Percentiles rank a stretch among this genome's conserved stretches.
Conservation (phyloP, 2,329 filamentous ascomycete genomes). For the Phoma herbarum region DNA sequence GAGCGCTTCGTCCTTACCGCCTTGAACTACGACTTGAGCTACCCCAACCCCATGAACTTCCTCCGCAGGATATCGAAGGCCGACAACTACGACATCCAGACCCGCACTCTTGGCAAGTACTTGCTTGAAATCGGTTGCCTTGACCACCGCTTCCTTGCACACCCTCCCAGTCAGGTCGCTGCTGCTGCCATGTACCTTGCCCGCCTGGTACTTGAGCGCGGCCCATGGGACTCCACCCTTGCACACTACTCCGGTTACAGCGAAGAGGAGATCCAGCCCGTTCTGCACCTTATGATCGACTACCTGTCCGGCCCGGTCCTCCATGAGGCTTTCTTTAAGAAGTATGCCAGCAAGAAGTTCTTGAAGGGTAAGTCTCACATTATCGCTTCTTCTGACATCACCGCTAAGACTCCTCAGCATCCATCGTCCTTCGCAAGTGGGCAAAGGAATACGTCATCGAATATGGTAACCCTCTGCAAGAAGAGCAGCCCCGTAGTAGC, state of each 20-base stretch:
- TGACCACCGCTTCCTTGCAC: conserved; percentile 91
- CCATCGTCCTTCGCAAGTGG: conserved; percentile 91
- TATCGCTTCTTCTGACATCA: neutral
- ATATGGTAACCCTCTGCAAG: conserved; percentile 44
- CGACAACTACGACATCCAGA: conserved; percentile 99
- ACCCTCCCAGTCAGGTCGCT: conserved; percentile 87
- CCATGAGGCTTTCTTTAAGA: conserved; percentile 99
- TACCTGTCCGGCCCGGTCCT: conserved; percentile 90
- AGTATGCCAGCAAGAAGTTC: conserved; percentile 99
- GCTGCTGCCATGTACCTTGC: conserved; percentile 95
- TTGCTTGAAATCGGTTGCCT: conserved; percentile 96
- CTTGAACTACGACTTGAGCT: conserved; percentile 96
- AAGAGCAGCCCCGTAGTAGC: conserved; percentile 39
- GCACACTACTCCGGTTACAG: conserved; percentile 92
- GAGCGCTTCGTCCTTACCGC: conserved; percentile 92
- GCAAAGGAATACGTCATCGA: conserved; percentile 73
- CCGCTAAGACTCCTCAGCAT: conserved; percentile 65
- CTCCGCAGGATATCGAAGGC: conserved; percentile 98
- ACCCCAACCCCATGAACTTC: conserved; percentile 99
- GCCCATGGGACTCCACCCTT: conserved; percentile 89
- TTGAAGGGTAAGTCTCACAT: conserved; percentile 77
- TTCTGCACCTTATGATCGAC: conserved; percentile 94
- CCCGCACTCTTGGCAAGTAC: conserved; percentile 96
- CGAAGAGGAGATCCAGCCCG: conserved; percentile 90
- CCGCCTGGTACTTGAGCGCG: conserved; percentile 87